Base-by-base conservation (phyloP, 2,329 filamentous ascomycete genomes). In the Cryoendolithus antarcticus region DNA sequence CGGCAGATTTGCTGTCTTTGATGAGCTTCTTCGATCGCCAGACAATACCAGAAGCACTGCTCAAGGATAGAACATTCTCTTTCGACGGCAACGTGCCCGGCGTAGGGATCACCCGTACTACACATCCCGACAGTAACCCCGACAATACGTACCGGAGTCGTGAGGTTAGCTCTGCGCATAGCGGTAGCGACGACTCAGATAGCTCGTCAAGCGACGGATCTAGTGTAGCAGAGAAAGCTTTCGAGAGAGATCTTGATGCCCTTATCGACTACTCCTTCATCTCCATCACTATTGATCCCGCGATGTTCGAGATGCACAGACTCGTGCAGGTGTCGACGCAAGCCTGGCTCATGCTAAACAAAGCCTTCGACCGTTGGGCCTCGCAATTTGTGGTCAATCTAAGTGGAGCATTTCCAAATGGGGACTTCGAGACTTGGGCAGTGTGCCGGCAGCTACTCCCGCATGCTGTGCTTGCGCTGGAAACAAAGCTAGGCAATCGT, bases 21-120 rank as follows among this genome's bases (percentile, higher is more conserved):
- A 63, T 70, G 61, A 67, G 65, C 52, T 62, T 65, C 42, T 70
- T 65, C 45, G 57, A 70, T 37, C 50, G 52, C 5, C 37, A 39
- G 27, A 4, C 15, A 4, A 34, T 39, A 11, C 37, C 37, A 6
- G 31, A 29, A 10, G 32, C 15, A 9, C 29, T 30, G 8, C 9
- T 30, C 29, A 30, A 30, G 29, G 29, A n/a, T n/a, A n/a, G n/a
- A n/a, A n/a, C n/a, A n/a, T n/a, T n/a, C n/a, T n/a, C n/a, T n/a
- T n/a, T n/a, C n/a, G n/a, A n/a, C n/a, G n/a, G n/a, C n/a, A n/a
- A n/a, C n/a, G n/a, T n/a, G n/a, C n/a, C n/a, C n/a, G n/a, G n/a
- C n/a, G n/a, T n/a, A n/a, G n/a, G n/a, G n/a, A n/a, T n/a, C n/a
- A n/a, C n/a, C n/a, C n/a, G n/a, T n/a, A n/a, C n/a, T n/a, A n/a